Evolutionary conservation across 2,329 filamentous ascomycete genomes (phyloP), one percentile per base, ranked within the genome.

Genomic region (Gyromitra esculenta): DNA sequence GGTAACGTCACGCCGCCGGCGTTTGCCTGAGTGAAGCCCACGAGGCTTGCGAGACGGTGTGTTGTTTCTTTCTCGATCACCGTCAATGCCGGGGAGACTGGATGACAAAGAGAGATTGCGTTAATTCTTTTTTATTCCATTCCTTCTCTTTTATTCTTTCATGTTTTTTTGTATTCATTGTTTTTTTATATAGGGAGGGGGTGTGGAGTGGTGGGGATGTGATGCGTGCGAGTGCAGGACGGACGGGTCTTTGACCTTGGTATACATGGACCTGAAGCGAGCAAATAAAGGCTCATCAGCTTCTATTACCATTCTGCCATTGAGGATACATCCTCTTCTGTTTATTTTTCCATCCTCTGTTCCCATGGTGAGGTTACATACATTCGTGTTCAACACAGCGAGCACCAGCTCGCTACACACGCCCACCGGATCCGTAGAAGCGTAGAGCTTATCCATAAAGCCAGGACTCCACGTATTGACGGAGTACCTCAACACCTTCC

Each of bases 391-490:
- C 57, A 99, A 85, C 0, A 92, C 88, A 0, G 92, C 91, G 35
- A 98, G 88, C 7, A 98, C 86, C 73, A 98, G 86, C 81, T 98
- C 96, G 1, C 93, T 91, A 15, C 91, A 90, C 0, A 98, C 88
- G 18, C 95, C 95, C 7, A 91, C 90, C 54, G 95, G 91, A 82
- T 96, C 96, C 50, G 93, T 96, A 79, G 91, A 91, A n/a, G 92
- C 89, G 83, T 97, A 98, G 18, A 98, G 86, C 85, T 99, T 98
- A 84, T 97, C 94, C 82, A 98, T 85, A 84, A 98, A 99, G 9
- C 95, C 95, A 84, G 97, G 94, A 82, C 97, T 92, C 92, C 94
- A 98, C n/a, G 95, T 97, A 84, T 99, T 99, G 82, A 98, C 95
- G 81, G 92, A 96, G 84, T 96, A 94, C 79, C 89, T 87, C 54